phyloP scores from a whole-genome alignment of 345 rosid species.

The Odontarrhena argentea region DNA sequence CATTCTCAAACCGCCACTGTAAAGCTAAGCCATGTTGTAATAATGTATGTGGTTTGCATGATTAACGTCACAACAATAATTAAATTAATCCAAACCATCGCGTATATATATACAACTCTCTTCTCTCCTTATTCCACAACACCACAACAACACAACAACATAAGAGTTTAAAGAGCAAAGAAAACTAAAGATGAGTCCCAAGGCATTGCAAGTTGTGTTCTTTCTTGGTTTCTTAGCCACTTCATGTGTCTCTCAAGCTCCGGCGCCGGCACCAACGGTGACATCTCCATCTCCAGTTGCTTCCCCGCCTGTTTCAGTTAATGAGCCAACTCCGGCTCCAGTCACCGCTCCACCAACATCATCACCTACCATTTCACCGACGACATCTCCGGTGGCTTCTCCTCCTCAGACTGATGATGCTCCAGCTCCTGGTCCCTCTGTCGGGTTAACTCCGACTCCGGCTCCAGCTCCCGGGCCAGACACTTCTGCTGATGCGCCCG shows the following conservation, averaged over 20 bases:
- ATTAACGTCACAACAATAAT: slow-evolving; percentile 20
- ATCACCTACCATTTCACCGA: slow-evolving; percentile 24
- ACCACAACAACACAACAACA: slow-evolving; percentile 9
- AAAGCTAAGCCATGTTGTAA: slow-evolving; percentile 38
- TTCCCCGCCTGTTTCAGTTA: slow-evolving; percentile 37
- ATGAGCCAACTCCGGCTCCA: slow-evolving; percentile 37
- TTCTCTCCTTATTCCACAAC: slow-evolving; percentile 36
- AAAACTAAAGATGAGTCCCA: slow-evolving; percentile 47
- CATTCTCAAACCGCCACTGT: slow-evolving; percentile 32
- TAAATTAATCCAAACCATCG: slow-evolving; percentile 28
- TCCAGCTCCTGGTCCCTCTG: slow-evolving; percentile 36
- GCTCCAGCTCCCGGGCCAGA: slow-evolving; percentile 34
- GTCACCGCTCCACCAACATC: slow-evolving; percentile 17
- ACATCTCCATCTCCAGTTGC: slow-evolving; percentile 44
- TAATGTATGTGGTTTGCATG: slow-evolving; percentile 28
- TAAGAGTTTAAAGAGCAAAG: slow-evolving; percentile 13
- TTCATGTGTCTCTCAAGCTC: slow-evolving; percentile 74
- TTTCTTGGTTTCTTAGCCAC: slow-evolving; percentile 68
- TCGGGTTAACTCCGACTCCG: slow-evolving; percentile 28
- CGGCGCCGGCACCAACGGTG: slow-evolving; percentile 53
- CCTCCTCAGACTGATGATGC: slow-evolving; percentile 40
- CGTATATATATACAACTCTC: slow-evolving; percentile 32
- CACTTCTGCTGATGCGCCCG: slow-evolving; percentile 33
- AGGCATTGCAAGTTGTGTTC: slow-evolving; percentile 51
- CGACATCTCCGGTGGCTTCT: slow-evolving; percentile 40